Conservation (phyloP, 352 stramenopile species). For the Globisporangium lucens region DNA sequence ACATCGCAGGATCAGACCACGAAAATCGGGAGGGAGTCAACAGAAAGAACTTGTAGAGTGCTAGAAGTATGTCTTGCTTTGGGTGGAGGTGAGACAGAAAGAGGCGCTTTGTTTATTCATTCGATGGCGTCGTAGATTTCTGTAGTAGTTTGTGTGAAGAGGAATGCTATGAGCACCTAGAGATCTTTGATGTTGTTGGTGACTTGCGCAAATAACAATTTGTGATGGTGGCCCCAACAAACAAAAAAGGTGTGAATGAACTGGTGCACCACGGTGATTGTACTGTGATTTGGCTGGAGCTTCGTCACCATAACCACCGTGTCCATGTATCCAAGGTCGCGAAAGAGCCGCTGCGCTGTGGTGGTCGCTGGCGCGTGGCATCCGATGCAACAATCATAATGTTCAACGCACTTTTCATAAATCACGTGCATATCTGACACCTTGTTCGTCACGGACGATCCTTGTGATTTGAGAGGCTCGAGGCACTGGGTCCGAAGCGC, state of each 20-base stretch:
- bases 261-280: too few species aligned
- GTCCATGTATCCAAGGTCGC: conserved; percentile 63
- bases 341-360: conserved; percentile 45
- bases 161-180: too few species aligned
- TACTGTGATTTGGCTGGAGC: conserved; percentile 27
- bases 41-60: background rate
- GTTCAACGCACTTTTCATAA: background rate
- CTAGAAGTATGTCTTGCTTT: background rate
- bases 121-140: too few species aligned
- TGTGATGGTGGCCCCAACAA: too few species aligned
- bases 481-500: conserved; percentile 17
- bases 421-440: conserved; percentile 34
- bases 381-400: conserved; percentile 14
- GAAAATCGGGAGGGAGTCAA: background rate
- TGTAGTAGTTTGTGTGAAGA: too few species aligned
- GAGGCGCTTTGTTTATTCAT: too few species aligned
- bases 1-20: background rate
- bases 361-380: conserved; percentile 45
- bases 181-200: too few species aligned
- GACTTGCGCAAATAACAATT: too few species aligned
- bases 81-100: too few species aligned
- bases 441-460: background rate
- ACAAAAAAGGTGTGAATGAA: too few species aligned
- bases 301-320: conserved; percentile 44
- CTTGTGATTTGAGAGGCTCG: conserved; percentile 27